Percentiles rank a stretch among this genome's conserved stretches.
Conservation (phyloP, 2,329 filamentous ascomycete genomes). For the Cladophialophora carrionii region DNA sequence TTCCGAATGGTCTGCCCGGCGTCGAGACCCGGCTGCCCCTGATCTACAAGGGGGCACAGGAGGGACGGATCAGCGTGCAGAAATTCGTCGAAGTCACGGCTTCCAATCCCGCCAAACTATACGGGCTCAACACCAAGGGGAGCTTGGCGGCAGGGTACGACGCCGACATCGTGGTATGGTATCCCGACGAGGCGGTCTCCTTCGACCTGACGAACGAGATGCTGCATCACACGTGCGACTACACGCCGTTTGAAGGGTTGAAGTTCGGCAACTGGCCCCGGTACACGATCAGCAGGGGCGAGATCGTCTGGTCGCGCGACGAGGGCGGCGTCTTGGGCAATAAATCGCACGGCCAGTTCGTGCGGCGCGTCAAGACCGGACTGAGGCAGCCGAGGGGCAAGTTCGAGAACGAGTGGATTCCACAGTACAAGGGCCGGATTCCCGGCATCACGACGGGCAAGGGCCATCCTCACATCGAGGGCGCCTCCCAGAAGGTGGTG, state of each 20-base stretch:
- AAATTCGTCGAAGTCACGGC: constrained; percentile 50
- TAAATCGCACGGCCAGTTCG: constrained; percentile 5
- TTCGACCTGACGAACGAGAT: constrained; percentile 40
- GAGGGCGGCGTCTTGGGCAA: constrained; percentile 16
- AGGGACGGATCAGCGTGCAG: constrained; percentile 12
- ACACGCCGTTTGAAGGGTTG: constrained; percentile 44
- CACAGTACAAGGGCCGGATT: constrained; percentile 17
- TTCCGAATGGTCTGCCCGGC: constrained; percentile 51
- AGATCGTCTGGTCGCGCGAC: constrained; percentile 39
- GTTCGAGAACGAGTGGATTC: constrained; percentile 20
- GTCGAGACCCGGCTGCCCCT: constrained; percentile 49
- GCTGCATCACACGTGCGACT: constrained; percentile 44
- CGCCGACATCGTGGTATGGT: constrained; percentile 51
- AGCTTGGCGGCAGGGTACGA: constrained; percentile 48
- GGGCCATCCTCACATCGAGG: constrained; percentile 1
- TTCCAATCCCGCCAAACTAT: constrained; percentile 50
- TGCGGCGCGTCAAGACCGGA: constrained; percentile 6
- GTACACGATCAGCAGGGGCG: constrained; percentile 42
- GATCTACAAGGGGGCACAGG: constrained; percentile 43
- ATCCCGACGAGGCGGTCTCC: constrained; percentile 37
- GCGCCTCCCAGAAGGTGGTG: not conserved
- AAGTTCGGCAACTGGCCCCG: constrained; percentile 43
- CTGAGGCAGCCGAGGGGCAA: constrained; percentile 12
- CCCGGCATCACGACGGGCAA: not conserved
- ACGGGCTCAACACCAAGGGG: constrained; percentile 49